Percentiles rank a stretch among this genome's conserved stretches.
Conservation (phyloP, 2,329 filamentous ascomycete species). For the Keithomyces neogunnii region DNA sequence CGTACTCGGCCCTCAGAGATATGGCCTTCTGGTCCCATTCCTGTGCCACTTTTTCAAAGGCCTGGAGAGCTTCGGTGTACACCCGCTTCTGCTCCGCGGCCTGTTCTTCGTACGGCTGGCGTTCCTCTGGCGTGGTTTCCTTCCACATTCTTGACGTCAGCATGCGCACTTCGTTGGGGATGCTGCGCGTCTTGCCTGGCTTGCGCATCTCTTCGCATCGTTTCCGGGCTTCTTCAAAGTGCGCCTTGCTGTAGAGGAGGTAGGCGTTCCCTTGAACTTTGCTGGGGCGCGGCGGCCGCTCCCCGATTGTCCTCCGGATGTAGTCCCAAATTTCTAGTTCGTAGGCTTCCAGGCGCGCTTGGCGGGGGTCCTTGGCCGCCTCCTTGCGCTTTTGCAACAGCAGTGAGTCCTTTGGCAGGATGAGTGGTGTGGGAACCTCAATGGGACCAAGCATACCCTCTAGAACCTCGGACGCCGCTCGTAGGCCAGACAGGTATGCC, state of each 20-base stretch:
- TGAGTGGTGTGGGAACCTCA: slow-evolving; percentile 63
- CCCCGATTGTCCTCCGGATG: slow-evolving; percentile 55
- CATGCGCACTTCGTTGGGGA: slow-evolving; percentile 74
- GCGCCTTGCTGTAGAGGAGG: slow-evolving; percentile 75
- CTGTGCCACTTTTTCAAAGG: slow-evolving; percentile 52
- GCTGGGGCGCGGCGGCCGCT: slow-evolving; percentile 61
- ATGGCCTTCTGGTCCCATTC: slow-evolving; percentile 65
- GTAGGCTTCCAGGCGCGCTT: slow-evolving; percentile 47
- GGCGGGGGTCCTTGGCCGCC: slow-evolving; percentile 37
- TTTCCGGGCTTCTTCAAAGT: slow-evolving; percentile 54
- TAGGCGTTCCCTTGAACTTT: slow-evolving; percentile 79
- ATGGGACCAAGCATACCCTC: slow-evolving; percentile 77
- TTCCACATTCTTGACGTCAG: slow-evolving; percentile 91
- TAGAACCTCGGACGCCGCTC: slow-evolving; percentile 80
- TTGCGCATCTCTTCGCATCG: slow-evolving; percentile 57
- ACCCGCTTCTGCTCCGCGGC: slow-evolving; percentile 61
- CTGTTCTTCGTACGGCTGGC: slow-evolving; percentile 69
- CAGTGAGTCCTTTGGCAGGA: slow-evolving; percentile 53
- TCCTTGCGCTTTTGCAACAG: slow-evolving; percentile 48
- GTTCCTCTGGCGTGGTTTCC: slow-evolving; percentile 59
- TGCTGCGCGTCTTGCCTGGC: slow-evolving; percentile 53
- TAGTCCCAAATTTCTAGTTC: slow-evolving; percentile 45
- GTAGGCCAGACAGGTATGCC: slow-evolving; percentile 86
- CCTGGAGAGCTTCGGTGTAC: slow-evolving; percentile 49
- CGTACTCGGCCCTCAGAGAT: slow-evolving; percentile 43